phyloP scores from a whole-genome alignment of 2,329 filamentous ascomycete species.

The Pseudogymnoascus destructans region DNA sequence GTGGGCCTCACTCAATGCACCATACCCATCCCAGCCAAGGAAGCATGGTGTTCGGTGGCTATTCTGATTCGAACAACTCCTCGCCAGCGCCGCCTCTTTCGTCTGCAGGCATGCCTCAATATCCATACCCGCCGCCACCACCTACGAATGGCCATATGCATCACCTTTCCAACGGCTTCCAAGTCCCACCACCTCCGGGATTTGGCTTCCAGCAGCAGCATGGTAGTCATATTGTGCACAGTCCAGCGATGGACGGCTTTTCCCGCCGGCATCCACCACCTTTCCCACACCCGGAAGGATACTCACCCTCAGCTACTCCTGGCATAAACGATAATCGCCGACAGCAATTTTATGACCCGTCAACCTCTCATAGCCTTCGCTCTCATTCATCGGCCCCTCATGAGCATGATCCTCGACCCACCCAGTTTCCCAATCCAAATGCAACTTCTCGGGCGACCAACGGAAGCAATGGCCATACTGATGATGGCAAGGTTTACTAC shows the following conservation, averaged over 20 bases:
- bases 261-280: slow-evolving; percentile 20
- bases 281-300: slow-evolving; percentile 26
- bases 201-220: neutral
- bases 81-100: slow-evolving; percentile 42
- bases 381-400: slow-evolving; percentile 43
- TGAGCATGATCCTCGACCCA: slow-evolving; percentile 27
- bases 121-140: slow-evolving; percentile 20
- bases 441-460: slow-evolving; percentile 30
- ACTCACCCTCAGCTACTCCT: slow-evolving; percentile 25
- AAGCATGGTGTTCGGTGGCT: slow-evolving; percentile 43
- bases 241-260: neutral
- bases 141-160: slow-evolving; percentile 21
- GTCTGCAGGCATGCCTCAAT: slow-evolving; percentile 31
- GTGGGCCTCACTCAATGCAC: slow-evolving; percentile 30
- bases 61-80: slow-evolving; percentile 41
- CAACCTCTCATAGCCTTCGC: slow-evolving; percentile 48
- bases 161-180: slow-evolving; percentile 20
- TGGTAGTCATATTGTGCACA: neutral
- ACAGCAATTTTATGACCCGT: slow-evolving; percentile 33
- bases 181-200: neutral
- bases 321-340: slow-evolving; percentile 15
- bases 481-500: slow-evolving; percentile 22
- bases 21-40: slow-evolving; percentile 41
- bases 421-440: slow-evolving; percentile 28
- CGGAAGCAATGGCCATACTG: slow-evolving; percentile 27